Conservation (phyloP, 75 land plant species). For the Picea sitchensis region DNA sequence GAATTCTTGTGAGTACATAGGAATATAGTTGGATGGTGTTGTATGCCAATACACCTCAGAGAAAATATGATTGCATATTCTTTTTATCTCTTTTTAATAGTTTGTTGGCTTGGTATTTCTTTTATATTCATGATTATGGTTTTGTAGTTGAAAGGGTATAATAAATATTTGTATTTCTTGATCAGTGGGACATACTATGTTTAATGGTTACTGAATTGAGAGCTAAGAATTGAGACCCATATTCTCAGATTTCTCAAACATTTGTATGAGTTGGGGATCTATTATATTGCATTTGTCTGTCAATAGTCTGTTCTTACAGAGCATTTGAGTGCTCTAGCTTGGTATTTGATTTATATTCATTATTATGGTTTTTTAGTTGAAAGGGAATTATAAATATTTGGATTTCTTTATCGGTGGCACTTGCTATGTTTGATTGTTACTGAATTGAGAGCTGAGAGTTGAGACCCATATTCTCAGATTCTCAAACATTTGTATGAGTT, state of each 20-base stretch:
- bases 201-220: background rate
- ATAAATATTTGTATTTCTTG: background rate
- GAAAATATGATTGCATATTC: background rate
- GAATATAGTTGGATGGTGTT: background rate
- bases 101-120: background rate
- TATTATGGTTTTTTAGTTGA: background rate
- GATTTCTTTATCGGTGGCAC: background rate
- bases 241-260: background rate
- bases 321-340: background rate
- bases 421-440: background rate
- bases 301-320: background rate
- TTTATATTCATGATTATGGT: background rate
- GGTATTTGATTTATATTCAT: background rate
- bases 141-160: background rate
- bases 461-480: background rate
- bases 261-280: background rate
- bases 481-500: background rate
- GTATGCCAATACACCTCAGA: background rate
- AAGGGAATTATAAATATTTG: background rate
- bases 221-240: background rate
- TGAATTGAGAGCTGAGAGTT: background rate
- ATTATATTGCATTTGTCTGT: no score
- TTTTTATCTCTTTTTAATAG: background rate
- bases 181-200: background rate
- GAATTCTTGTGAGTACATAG: background rate